A percentile compares a stretch with the other conserved stretches of the same genome.
phyloP scores from a whole-genome alignment of 2,329 filamentous ascomycete species.

The Neonectria ditissima region DNA sequence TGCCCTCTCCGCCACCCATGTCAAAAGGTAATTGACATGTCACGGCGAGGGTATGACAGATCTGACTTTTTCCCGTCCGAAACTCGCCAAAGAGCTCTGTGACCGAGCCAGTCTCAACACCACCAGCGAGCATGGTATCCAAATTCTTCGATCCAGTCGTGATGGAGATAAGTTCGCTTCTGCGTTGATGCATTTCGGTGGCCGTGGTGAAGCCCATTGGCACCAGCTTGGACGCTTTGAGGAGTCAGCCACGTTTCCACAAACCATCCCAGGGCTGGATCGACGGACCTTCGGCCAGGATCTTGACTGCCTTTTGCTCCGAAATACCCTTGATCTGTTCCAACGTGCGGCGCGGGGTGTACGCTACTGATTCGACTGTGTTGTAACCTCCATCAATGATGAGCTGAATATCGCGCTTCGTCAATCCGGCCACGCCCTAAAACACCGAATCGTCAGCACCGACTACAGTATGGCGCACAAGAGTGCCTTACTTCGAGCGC shows the following conservation, averaged over 20 bases:
- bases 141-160: slow-evolving; percentile 98
- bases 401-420: slow-evolving; percentile 94
- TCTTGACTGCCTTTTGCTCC: slow-evolving; percentile 93
- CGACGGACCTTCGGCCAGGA: slow-evolving; percentile 82
- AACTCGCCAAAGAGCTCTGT: slow-evolving; percentile 99
- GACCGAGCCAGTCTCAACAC: slow-evolving; percentile 96
- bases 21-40: slow-evolving; percentile 98
- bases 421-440: slow-evolving; percentile 87
- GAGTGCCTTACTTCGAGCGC: slow-evolving; percentile 79
- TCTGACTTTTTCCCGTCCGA: slow-evolving; percentile 96
- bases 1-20: slow-evolving; percentile 98
- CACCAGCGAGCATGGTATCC: slow-evolving; percentile 92
- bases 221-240: slow-evolving; percentile 88
- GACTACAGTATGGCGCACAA: neutral
- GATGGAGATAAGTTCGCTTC: slow-evolving; percentile 97
- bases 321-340: slow-evolving; percentile 99
- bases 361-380: slow-evolving; percentile 95
- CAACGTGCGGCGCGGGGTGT: slow-evolving; percentile 83
- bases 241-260: slow-evolving; percentile 25
- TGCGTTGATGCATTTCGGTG: slow-evolving; percentile 97
- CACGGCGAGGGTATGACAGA: slow-evolving; percentile 98
- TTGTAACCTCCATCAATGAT: slow-evolving; percentile 93
- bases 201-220: slow-evolving; percentile 99
- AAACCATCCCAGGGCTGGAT: neutral
- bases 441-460: slow-evolving; percentile 23